Percentiles rank a stretch among this genome's conserved stretches.
phyloP scores from a whole-genome alignment of 2,329 filamentous ascomycete species.

The Hortaea sp. region DNA sequence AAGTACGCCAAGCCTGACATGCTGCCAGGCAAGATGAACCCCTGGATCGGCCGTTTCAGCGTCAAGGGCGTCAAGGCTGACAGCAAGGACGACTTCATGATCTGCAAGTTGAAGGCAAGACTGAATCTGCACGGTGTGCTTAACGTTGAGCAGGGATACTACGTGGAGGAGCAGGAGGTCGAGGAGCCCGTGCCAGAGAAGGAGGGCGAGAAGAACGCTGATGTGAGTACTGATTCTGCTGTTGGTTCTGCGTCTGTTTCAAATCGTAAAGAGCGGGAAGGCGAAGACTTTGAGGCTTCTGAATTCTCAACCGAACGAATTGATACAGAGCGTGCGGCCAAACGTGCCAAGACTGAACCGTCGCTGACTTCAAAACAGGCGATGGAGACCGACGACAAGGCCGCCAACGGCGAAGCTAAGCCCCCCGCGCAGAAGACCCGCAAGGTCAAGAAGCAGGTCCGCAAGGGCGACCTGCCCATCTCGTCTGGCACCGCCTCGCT shows the following conservation, averaged over 20 bases:
- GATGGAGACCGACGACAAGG: conserved; percentile 78
- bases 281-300: background rate
- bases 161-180: conserved; percentile 93
- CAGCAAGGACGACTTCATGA: conserved; percentile 95
- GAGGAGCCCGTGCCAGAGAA: conserved; percentile 82
- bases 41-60: conserved; percentile 95
- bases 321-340: conserved; percentile 2
- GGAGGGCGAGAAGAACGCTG: conserved; percentile 51
- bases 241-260: conserved; percentile 13
- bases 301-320: background rate
- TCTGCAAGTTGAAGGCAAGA: conserved; percentile 97
- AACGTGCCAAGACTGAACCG: conserved; percentile 17
- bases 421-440: conserved; percentile 62
- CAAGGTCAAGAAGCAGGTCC: conserved; percentile 98
- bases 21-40: conserved; percentile 79
- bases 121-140: conserved; percentile 93
- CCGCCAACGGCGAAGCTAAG: conserved; percentile 41
- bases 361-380: conserved; percentile 45
- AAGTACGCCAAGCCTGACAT: conserved; percentile 79
- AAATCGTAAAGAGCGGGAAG: conserved; percentile 10
- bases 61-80: conserved; percentile 96
- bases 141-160: conserved; percentile 95
- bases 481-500: conserved; percentile 72
- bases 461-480: conserved; percentile 90
- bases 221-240: conserved; percentile 49